A percentile compares a stretch with the other conserved stretches of the same genome.
phyloP scores from a whole-genome alignment of 1,284 basidiomycete genomes.

The Phaffia rhodozyma region DNA sequence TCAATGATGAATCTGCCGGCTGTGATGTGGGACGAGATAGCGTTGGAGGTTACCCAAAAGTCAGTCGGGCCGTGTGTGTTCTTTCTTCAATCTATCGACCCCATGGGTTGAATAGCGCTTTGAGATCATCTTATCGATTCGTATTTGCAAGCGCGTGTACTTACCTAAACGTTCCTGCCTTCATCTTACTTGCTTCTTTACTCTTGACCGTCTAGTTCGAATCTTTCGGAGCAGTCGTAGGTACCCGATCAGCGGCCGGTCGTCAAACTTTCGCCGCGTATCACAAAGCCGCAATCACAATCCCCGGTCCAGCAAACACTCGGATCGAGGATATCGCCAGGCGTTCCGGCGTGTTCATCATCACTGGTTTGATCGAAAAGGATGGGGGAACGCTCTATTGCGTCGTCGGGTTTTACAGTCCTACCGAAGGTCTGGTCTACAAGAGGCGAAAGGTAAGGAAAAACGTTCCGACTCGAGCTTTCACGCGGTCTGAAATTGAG shows the following conservation, averaged over 20 bases:
- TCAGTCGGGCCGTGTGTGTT: conserved; percentile 28
- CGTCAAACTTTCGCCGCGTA: conserved; percentile 52
- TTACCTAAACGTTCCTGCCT: no score
- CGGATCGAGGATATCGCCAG: conserved; percentile 45
- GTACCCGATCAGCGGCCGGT: conserved; percentile 44
- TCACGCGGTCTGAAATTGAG: background rate
- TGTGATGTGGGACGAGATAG: background rate
- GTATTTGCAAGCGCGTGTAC: no score
- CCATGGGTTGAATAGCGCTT: no score
- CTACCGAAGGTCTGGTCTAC: conserved; percentile 44
- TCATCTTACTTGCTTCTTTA: no score
- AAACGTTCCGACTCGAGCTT: background rate
- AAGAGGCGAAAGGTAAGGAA: conserved; percentile 35
- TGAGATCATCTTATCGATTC: no score
- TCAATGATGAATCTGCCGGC: background rate
- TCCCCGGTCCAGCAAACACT: conserved; percentile 41
- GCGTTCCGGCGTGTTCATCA: conserved; percentile 46
- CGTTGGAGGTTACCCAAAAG: conserved; percentile 53
- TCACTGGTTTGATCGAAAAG: conserved; percentile 54
- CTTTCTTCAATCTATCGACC: no score
- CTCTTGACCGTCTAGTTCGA: no score
- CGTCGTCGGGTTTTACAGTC: conserved; percentile 52
- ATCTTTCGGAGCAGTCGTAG: conserved; percentile 48
- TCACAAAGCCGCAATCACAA: conserved; percentile 45
- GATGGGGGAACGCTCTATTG: conserved; percentile 57